Base-by-base conservation (phyloP, 352 stramenopile genomes). In the Globisporangium splendens region DNA sequence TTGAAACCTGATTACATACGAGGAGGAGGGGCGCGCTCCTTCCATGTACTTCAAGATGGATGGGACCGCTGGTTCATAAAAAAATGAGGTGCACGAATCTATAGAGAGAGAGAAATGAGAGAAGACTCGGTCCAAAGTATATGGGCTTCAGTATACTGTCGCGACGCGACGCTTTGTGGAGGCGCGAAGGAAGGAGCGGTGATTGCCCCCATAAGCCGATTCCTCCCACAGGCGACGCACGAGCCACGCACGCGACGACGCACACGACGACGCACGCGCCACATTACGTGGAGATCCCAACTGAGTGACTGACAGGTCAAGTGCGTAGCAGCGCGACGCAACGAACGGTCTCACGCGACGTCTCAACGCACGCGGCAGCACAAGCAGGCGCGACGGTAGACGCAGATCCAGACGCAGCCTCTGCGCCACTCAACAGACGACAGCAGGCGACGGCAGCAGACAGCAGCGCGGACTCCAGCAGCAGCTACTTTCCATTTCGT, bases 1-100 rank as follows among this genome's bases (percentile, higher is more conserved):
- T 8, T 43, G 38, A 17, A 43, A 5, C 38, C 38, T 43, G 38
- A 43, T 43, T 43, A 43, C 38, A 43, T 43, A 43, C 3, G 1
- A 3, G 8, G 38, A 8, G 3, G 35, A 41, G 12, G 35, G 35
- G 12, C 35, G 7, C 35, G 35, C 7, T 12, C 38, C 11, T 17
- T 43, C 38, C 38, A 43, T 43, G 38, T 43, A 43, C 38, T 43
- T 43, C 38, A 43, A 43, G 38, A 43, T 43, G 38, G 38, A 43
- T 43, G 38, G 38, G 38, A 8, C 14, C 11, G 38, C 2, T 43
- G 38, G 38, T 17, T 43, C 10, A 43, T 43, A 43, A 43, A 17
- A 43, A 43, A 43, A 43, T n/a, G n/a, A n/a, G n/a, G n/a, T n/a
- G n/a, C n/a, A n/a, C n/a, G n/a, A n/a, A n/a, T n/a, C n/a, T n/a